A percentile compares a stretch with the other conserved stretches of the same genome.
Evolutionary conservation across 2,329 filamentous ascomycete genomes (phyloP).

Genomic region (Alternaria novae-zelandiae): DNA sequence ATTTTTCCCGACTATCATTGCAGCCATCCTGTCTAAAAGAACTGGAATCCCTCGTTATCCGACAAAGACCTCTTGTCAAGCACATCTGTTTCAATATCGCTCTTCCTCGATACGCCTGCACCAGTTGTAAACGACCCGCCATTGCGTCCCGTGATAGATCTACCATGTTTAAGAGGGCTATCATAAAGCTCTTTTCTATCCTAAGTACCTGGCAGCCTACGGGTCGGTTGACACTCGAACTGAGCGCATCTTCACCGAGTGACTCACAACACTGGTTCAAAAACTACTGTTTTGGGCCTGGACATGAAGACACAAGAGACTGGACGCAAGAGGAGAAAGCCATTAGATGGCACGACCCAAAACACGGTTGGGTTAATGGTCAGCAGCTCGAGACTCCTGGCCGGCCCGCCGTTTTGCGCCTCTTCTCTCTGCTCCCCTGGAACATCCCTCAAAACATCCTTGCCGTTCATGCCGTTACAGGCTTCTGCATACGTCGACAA

Average conservation of each 20-base stretch:
- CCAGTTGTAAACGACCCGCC: slow-evolving; percentile 17
- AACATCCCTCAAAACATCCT: slow-evolving; percentile 19
- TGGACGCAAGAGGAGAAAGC: slow-evolving; percentile 26
- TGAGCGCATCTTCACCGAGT: slow-evolving; percentile 29
- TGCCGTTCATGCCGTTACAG: slow-evolving; percentile 25
- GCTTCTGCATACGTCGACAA: slow-evolving; percentile 26
- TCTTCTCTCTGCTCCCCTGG: not conserved
- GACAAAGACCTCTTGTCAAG: slow-evolving; percentile 28
- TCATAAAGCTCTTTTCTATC: slow-evolving; percentile 26
- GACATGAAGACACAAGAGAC: slow-evolving; percentile 25
- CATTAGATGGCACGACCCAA: slow-evolving; percentile 26
- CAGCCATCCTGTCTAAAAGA: slow-evolving; percentile 24
- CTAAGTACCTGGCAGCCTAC: slow-evolving; percentile 28
- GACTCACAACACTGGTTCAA: slow-evolving; percentile 30
- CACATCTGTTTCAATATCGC: slow-evolving; percentile 28
- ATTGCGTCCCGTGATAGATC: slow-evolving; percentile 15
- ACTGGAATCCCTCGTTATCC: slow-evolving; percentile 24
- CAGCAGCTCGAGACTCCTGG: slow-evolving; percentile 18
- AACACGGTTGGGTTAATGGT: slow-evolving; percentile 25
- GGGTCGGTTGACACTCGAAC: slow-evolving; percentile 24
- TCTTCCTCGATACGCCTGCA: slow-evolving; percentile 26
- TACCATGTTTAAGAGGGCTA: slow-evolving; percentile 21
- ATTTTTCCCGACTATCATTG: slow-evolving; percentile 25
- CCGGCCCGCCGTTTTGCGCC: not conserved
- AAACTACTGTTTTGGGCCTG: slow-evolving; percentile 28